Evolutionary conservation across 2,329 filamentous ascomycete genomes (phyloP).

Genomic region (Drechslera avenae): DNA sequence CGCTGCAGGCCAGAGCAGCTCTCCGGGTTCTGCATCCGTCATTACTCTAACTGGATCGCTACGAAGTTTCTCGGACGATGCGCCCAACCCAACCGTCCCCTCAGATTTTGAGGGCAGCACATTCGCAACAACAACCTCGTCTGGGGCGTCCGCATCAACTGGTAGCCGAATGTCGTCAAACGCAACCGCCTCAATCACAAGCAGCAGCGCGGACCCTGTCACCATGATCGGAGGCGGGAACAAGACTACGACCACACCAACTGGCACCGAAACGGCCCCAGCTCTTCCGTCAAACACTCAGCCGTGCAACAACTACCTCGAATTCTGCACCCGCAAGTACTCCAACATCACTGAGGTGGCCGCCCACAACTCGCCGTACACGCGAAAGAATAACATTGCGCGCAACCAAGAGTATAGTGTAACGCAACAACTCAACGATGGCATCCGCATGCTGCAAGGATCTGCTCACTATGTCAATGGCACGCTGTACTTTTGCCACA

Average conservation of each 20-base stretch:
- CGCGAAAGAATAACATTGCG: slow-evolving; percentile 40
- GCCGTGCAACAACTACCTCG: slow-evolving; percentile 50
- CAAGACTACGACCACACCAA: slow-evolving; percentile 32
- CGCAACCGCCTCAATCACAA: slow-evolving; percentile 16
- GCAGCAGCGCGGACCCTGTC: slow-evolving; percentile 24
- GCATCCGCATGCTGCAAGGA: slow-evolving; percentile 59
- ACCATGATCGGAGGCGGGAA: slow-evolving; percentile 37
- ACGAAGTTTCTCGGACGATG: slow-evolving; percentile 25
- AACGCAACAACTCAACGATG: slow-evolving; percentile 48
- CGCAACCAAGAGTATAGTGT: slow-evolving; percentile 47
- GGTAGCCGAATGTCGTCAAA: slow-evolving; percentile 29
- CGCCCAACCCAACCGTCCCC: slow-evolving; percentile 33
- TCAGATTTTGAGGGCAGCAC: slow-evolving; percentile 38
- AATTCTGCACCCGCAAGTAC: slow-evolving; percentile 48
- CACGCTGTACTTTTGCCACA: slow-evolving; percentile 82
- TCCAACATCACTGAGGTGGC: slow-evolving; percentile 51
- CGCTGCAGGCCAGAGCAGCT: slow-evolving; percentile 30
- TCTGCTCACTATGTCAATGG: slow-evolving; percentile 64
- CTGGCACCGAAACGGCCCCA: slow-evolving; percentile 30
- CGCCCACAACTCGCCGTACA: slow-evolving; percentile 50
- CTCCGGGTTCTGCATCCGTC: slow-evolving; percentile 29
- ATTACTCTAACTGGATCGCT: slow-evolving; percentile 32
- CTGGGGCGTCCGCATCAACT: slow-evolving; percentile 15
- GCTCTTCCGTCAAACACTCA: slow-evolving; percentile 47
- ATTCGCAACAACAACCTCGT: slow-evolving; percentile 27